phyloP scores from a whole-genome alignment of 2,329 filamentous ascomycete species.

The Alternaria dauci region DNA sequence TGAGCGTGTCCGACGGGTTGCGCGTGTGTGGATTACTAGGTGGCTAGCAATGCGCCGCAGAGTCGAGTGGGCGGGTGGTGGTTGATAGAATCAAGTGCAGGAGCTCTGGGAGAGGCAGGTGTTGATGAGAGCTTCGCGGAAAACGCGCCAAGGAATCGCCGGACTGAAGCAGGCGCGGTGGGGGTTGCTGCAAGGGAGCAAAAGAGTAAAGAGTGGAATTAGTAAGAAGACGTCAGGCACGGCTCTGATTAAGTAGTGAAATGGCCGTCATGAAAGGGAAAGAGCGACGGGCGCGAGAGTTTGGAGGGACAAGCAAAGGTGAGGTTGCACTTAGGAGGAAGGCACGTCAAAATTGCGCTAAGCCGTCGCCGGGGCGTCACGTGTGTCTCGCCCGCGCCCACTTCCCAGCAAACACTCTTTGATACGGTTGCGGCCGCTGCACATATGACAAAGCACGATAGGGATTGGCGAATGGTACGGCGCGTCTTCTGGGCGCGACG shows the following conservation, averaged over 20 bases:
- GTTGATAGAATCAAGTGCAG: constrained; percentile 27
- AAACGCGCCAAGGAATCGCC: constrained; percentile 45
- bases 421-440: constrained; percentile 3
- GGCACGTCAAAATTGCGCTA: constrained; percentile 22
- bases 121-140: constrained; percentile 35
- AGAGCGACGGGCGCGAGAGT: constrained; percentile 31
- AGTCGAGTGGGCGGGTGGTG: constrained; percentile 28
- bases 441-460: constrained; percentile 20
- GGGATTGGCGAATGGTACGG: constrained; percentile 24
- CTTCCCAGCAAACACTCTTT: constrained; percentile 8
- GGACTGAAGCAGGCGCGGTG: constrained; percentile 30
- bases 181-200: constrained; percentile 21
- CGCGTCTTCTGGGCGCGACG: constrained; percentile 7
- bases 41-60: constrained; percentile 31
- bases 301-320: constrained; percentile 26
- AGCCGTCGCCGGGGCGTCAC: constrained; percentile 25
- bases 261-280: constrained; percentile 40
- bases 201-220: constrained; percentile 30
- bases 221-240: constrained; percentile 31
- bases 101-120: constrained; percentile 28
- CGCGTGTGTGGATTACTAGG: constrained; percentile 30
- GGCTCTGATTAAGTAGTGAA: constrained; percentile 44
- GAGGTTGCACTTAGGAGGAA: constrained; percentile 27
- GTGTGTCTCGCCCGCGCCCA: constrained; percentile 16
- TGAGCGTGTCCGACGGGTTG: constrained; percentile 34